A percentile compares a stretch with the other conserved stretches of the same genome.
Conservation (phyloP, 805 yeast species). For the Lachancea fermentati region DNA sequence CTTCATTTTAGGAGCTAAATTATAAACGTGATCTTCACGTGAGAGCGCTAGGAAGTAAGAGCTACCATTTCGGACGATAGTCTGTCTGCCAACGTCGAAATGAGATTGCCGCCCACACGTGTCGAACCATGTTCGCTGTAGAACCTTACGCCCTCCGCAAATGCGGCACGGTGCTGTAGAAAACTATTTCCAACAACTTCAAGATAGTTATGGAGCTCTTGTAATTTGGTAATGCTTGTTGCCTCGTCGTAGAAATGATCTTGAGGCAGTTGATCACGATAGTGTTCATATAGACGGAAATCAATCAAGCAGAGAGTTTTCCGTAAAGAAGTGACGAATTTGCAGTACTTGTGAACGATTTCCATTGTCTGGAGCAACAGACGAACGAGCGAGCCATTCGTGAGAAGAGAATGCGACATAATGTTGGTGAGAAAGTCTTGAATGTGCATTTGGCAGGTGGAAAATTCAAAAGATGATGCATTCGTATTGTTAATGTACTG, state of each 20-base stretch:
- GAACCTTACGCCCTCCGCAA: constrained; percentile 40
- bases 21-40: too few relatives aligned
- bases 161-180: constrained; percentile 39
- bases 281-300: constrained; percentile 37
- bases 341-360: constrained; percentile 28
- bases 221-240: constrained; percentile 37
- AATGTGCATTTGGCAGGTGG: constrained; percentile 15
- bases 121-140: constrained; percentile 48
- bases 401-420: constrained; percentile 25
- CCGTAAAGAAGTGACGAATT: constrained; percentile 27
- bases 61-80: constrained; percentile 16
- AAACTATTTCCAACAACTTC: constrained; percentile 41
- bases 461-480: constrained; percentile 1
- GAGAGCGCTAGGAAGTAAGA: neutral
- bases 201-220: constrained; percentile 38
- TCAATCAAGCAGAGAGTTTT: constrained; percentile 37
- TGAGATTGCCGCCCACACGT: constrained; percentile 27
- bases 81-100: constrained; percentile 37
- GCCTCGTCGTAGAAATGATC: constrained; percentile 36
- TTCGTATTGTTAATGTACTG: neutral
- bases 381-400: constrained; percentile 18
- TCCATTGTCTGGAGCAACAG: constrained; percentile 30
- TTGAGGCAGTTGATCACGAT: constrained; percentile 33
- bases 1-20: too few relatives aligned
- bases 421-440: constrained; percentile 26